Evolutionary conservation across 1,139 yeast genomes (phyloP), one percentile per base, ranked within the genome.

Genomic region (Yamadazyma membranifaciens): DNA sequence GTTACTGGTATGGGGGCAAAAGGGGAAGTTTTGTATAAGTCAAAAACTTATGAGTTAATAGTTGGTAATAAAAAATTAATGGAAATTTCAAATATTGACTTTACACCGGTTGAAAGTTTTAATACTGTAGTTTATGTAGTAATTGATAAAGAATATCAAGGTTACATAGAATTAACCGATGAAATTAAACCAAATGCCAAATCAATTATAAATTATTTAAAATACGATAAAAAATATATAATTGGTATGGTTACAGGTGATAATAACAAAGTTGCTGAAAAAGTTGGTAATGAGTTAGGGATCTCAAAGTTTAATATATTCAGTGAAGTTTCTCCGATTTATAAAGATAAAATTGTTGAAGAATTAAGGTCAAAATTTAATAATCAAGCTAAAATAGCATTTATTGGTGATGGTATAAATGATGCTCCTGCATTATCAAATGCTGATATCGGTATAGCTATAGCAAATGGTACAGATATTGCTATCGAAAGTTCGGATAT

Each of bases 221-320:
- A 67, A 40, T 49, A 51, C 34, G 55, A 62, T 1, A 67, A 70
- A 42, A 83, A 86, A 0, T 76, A 80, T 51, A 70, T 75, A 10
- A 82, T 89, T n/a, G 95, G 91, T 6, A 83, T 92, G 79, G 87
- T 92, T 1, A 88, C 96, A 1, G 99, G 99, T 34, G 99, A 92
- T 59, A 78, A 80, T 44, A 62, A 60, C 6, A 67, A 67, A 20
- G 80, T 87, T 1, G 95, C 96, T 0, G 57, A 65, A 31, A 71
- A 73, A 41, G 78, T 88, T 30, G 96, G 95, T 0, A 52, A 58
- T 9, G 74, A 77, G 40, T 75, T 88, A 36, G 94, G 89, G 1
- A 83, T 94, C 15, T 75, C 83, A 0, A 57, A 62, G 6, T 66
- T 72, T 6, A 80, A 85, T 52, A 81, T 87, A 3, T 87, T 81